Conservation (phyloP, 345 rosid species). For the Psidium guajava region DNA sequence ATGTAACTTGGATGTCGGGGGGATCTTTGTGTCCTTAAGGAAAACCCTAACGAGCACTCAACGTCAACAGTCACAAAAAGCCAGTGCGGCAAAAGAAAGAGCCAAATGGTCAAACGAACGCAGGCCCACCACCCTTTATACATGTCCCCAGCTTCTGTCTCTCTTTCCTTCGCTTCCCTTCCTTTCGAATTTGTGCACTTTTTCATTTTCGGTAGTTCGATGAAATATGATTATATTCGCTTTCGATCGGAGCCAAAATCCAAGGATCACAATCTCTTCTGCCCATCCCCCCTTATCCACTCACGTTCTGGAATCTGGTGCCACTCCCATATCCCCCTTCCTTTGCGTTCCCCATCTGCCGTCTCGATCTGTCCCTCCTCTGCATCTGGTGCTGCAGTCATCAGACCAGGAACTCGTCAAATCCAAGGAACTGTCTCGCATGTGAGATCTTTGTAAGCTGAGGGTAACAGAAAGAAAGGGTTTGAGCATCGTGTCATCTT, state of each 20-base stretch:
- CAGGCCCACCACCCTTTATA: background rate
- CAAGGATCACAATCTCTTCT: background rate
- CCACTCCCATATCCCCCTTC: background rate
- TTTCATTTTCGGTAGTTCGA: background rate
- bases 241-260: background rate
- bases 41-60: background rate
- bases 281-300: background rate
- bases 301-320: background rate
- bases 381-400: background rate
- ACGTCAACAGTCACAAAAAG: background rate
- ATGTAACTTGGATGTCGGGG: no score
- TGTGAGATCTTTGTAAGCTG: background rate
- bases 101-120: background rate
- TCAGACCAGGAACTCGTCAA: background rate
- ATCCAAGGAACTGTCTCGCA: background rate
- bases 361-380: background rate
- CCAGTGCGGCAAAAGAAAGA: background rate
- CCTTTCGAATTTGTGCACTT: background rate
- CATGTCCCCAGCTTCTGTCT: background rate
- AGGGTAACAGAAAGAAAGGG: background rate
- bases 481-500: background rate
- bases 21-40: background rate
- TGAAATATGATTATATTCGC: background rate
- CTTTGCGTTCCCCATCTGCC: background rate
- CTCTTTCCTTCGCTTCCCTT: background rate